These are phyloP conservation scores for Tulasnella sp. DNA, from an alignment of 768 basidiomycete species.

Conservation along the genomic window DNA sequence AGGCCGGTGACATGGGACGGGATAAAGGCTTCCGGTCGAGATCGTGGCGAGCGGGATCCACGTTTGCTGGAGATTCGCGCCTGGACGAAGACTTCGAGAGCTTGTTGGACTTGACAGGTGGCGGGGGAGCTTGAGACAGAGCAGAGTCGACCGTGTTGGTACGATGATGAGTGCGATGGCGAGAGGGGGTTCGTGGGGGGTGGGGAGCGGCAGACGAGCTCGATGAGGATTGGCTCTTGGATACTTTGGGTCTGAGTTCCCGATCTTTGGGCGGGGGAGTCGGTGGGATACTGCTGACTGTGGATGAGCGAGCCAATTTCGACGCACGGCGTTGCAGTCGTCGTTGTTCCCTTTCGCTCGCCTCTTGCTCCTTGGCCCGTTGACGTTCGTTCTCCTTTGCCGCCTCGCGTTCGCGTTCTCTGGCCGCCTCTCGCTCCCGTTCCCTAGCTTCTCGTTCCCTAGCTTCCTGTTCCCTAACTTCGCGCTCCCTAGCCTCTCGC, in stretches of 20 bases:
- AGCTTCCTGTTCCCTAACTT: constrained; percentile 15
- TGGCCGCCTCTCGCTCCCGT: not conserved
- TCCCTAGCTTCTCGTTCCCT: not conserved
- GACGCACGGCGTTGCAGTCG: constrained; percentile 5
- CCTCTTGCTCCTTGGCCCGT: not conserved
- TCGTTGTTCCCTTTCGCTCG: not conserved
- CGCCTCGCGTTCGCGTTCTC: constrained; percentile 5
- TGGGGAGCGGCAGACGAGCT: not conserved
- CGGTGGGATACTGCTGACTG: constrained; percentile 15
- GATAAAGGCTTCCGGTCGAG: constrained; percentile 10
- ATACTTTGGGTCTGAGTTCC: not conserved
- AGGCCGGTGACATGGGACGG: not conserved
- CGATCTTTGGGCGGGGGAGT: constrained; percentile 19
- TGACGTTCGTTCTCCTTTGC: constrained; percentile 16
- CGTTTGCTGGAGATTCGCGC: not conserved
- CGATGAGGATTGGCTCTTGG: constrained; percentile 1
- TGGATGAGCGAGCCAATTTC: constrained; percentile 18
- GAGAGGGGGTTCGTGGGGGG: not conserved
- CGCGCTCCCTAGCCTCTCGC: not conserved
- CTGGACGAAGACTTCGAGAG: constrained; percentile 12
- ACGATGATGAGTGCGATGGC: not conserved
- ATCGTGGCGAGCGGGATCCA: not conserved
- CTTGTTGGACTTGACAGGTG: not conserved
- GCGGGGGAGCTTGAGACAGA: not conserved
- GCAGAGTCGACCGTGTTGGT: not conserved